These are phyloP conservation scores for Malassezia caprae DNA, from an alignment of 1,284 basidiomycete genomes.

Conservation along the genomic window DNA sequence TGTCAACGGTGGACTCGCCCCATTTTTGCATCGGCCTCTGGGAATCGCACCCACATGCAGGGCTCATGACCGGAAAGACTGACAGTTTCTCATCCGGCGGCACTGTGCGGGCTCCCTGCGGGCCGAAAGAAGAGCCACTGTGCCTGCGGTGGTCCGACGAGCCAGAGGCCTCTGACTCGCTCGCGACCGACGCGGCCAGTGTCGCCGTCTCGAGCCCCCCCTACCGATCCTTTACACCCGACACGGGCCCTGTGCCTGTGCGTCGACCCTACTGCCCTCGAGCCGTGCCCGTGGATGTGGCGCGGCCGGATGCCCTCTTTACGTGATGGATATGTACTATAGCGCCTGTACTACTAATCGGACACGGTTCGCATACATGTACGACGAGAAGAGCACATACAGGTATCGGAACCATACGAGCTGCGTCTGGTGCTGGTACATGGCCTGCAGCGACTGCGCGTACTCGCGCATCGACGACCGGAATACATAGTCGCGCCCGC, in stretches of 20 bases:
- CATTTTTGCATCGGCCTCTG: not conserved
- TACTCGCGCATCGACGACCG: slow-evolving; percentile 19
- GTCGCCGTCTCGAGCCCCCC: not conserved
- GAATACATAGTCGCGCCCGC: not conserved
- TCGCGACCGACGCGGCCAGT: not conserved
- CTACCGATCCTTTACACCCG: not conserved
- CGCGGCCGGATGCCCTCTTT: not conserved
- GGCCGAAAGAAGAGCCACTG: not conserved
- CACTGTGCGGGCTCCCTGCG: not conserved
- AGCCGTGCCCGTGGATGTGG: not conserved
- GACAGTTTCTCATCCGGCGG: not conserved
- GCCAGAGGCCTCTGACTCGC: not conserved
- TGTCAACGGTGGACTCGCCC: not conserved
- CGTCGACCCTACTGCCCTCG: not conserved
- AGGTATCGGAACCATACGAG: slow-evolving; percentile 44
- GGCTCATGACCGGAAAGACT: not conserved
- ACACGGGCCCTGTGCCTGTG: not conserved
- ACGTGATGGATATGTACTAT: not conserved
- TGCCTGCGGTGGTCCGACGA: not conserved
- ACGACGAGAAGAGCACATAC: slow-evolving; percentile 32
- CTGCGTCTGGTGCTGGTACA: slow-evolving; percentile 37
- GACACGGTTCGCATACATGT: slow-evolving; percentile 29
- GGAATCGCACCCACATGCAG: slow-evolving; percentile 1
- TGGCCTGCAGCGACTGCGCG: slow-evolving; percentile 22
- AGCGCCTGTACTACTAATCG: not conserved